Evolutionary conservation across 345 rosid species (phyloP).

Genomic region (Lenwebbia sp.): DNA sequence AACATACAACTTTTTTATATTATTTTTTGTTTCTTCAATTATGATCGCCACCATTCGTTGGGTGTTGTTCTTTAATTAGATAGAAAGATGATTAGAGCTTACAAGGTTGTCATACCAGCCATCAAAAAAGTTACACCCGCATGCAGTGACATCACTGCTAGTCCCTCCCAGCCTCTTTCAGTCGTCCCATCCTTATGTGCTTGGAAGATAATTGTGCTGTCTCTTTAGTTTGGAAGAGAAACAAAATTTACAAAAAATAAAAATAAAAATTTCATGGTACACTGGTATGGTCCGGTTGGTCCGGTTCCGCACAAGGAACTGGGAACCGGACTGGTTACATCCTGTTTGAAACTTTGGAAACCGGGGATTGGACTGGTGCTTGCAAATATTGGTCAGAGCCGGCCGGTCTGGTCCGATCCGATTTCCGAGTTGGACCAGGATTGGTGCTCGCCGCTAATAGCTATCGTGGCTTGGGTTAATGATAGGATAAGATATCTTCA

Average conservation of each 20-base stretch:
- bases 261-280: background rate
- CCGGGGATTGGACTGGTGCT: too few relatives aligned
- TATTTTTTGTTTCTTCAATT: too few relatives aligned
- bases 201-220: background rate
- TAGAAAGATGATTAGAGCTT: too few relatives aligned
- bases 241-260: background rate
- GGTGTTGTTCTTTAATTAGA: too few relatives aligned
- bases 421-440: background rate
- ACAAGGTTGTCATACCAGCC: background rate
- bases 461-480: background rate
- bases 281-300: accelerated
- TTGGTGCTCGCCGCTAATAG: background rate
- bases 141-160: background rate
- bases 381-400: background rate
- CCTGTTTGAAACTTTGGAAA: too few relatives aligned
- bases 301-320: background rate
- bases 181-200: too few relatives aligned
- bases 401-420: accelerated
- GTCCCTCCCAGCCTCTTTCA: background rate
- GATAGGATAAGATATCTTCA: background rate
- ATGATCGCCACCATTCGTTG: too few relatives aligned
- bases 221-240: background rate
- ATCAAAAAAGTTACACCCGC: background rate
- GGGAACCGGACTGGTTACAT: accelerated
- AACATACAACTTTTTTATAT: background rate